Percentiles rank a stretch among this genome's conserved stretches.
Conservation (phyloP, 73 alveolate genomes). For the Tetrahymena malaccensis region DNA sequence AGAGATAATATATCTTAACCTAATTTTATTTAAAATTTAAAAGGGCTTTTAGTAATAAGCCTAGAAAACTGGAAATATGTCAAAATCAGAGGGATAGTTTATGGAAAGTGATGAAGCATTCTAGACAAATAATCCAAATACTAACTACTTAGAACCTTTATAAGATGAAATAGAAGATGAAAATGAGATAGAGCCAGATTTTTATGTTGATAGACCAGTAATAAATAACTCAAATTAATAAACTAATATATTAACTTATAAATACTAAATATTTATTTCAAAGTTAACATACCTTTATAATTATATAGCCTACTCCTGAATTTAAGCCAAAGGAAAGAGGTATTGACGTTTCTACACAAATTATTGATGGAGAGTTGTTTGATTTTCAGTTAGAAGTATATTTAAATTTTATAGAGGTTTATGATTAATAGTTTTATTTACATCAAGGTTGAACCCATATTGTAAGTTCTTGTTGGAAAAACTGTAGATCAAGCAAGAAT, state of each 20-base stretch:
- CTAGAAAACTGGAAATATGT: neutral
- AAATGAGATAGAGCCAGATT: constrained; percentile 83
- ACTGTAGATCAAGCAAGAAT: constrained; percentile 86
- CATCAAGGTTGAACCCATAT: constrained; percentile 87
- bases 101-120: neutral
- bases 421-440: constrained; percentile 59
- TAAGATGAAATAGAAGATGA: constrained; percentile 51
- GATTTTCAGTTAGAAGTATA: constrained; percentile 32
- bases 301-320: constrained; percentile 63
- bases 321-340: constrained; percentile 82
- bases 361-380: constrained; percentile 47
- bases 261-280: no score
- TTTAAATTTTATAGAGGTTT: neutral
- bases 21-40: neutral
- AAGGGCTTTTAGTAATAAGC: neutral
- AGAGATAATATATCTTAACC: neutral
- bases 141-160: neutral
- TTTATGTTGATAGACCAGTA: constrained; percentile 80
- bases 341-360: constrained; percentile 79
- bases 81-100: neutral
- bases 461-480: constrained; percentile 76
- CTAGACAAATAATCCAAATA: neutral
- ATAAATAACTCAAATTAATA: neutral
- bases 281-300: neutral
- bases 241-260: neutral